Evolutionary conservation across 2,329 filamentous ascomycete species (phyloP), one percentile per base, ranked within the genome.

Genomic region (Hypoxylon sp.): DNA sequence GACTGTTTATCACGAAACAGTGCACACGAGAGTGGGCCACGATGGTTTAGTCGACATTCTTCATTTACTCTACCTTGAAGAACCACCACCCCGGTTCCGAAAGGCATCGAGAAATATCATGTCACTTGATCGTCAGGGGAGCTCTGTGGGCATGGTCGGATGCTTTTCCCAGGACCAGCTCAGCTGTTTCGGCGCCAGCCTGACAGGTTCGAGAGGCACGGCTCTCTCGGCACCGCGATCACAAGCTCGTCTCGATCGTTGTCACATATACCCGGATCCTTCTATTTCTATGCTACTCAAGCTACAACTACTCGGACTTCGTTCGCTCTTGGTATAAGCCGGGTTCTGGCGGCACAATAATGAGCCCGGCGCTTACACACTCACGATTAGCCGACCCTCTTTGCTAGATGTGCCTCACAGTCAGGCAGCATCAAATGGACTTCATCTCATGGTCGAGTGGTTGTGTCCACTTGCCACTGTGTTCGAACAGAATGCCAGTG

Each of bases 251-350:
- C 17, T 46, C 21, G 15, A 33, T 15, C 43, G 23, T 17, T 37
- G 40, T 10, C 24, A 41, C 21, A 52, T 48, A 48, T 56, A 49
- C n/a, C 50, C 41, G 48, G 50, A 21, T 50, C 48, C 40, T 50
- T 52, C 29, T 10, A 29, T 1, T 31, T 24, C 26, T 9, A 15
- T 17, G 26, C 23, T 18, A 4, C 23, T 17, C 15, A 43, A 35
- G 8, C 21, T 40, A 33, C 29, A 21, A 8, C 23, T 33, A 42
- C 21, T 48, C 29, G 35, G 35, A 15, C 27, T 20, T 45, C 15
- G 9, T 40, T 24, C 21, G 18, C 49, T 29, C 29, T 42, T 45
- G 35, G 29, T 17, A 24, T 31, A 35, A 43, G 20, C 26, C 13
- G 17, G 38, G 20, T 46, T 20, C 26, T 54, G 4, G 4, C 33